phyloP scores from a whole-genome alignment of 257 asterid genomes.

The Solanum tarapatanum region DNA sequence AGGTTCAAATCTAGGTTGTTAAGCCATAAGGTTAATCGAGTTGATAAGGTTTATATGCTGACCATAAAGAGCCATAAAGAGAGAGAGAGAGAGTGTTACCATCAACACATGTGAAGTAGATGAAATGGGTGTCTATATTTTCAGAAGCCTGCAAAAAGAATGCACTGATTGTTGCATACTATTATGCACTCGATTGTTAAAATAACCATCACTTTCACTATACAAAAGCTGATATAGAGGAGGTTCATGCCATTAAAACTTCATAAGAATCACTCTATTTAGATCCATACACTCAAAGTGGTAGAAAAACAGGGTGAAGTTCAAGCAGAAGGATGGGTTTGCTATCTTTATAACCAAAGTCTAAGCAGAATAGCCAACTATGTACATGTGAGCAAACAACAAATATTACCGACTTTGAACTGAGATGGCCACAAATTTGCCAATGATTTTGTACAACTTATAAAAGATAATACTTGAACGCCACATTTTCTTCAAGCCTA shows the following conservation, averaged over 20 bases:
- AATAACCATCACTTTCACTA: not conserved
- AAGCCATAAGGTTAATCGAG: not conserved
- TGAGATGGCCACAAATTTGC: not conserved
- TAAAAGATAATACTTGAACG: not conserved
- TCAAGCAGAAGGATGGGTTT: not conserved
- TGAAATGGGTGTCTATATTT: constrained; percentile 63
- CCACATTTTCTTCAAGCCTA: not conserved
- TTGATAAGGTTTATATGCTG: not conserved
- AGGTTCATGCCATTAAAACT: not conserved
- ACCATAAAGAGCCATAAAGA: not conserved
- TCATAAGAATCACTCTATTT: not conserved
- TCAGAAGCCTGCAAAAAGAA: constrained; percentile 56
- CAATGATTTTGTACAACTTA: not conserved
- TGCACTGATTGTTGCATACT: not conserved
- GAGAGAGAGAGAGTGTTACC: not conserved
- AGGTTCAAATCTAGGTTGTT: not conserved
- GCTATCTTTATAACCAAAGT: not conserved
- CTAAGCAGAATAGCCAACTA: not conserved
- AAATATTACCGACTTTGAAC: not conserved
- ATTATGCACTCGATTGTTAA: no score
- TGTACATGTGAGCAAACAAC: not conserved
- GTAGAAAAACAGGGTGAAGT: not conserved
- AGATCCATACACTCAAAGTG: not conserved
- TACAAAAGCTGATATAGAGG: not conserved
- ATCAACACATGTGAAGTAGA: constrained; percentile 39